Evolutionary conservation across 164 flowering plant species (phyloP).

Genomic region (Vitis cinerea): DNA sequence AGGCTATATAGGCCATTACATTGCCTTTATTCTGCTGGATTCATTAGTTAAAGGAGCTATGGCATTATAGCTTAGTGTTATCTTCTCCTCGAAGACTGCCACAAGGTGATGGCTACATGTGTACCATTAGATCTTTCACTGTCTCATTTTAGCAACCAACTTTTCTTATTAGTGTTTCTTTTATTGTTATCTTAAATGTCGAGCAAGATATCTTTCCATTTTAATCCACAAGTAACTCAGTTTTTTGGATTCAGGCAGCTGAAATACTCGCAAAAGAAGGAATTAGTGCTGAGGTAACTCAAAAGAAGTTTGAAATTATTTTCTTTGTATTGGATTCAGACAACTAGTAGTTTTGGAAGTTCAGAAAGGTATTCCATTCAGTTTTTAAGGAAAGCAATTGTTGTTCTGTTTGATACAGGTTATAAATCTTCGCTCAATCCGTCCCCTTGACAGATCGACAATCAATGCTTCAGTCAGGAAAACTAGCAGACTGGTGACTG

Average conservation of each 20-base stretch:
- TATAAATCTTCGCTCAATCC: slow-evolving; percentile 83
- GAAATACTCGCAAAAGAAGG: slow-evolving; percentile 91
- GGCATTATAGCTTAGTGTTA: no score
- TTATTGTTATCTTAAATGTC: not conserved
- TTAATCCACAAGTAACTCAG: not conserved
- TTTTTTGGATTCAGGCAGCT: slow-evolving; percentile 67
- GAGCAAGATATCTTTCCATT: not conserved
- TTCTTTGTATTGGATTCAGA: no score
- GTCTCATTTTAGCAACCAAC: no score
- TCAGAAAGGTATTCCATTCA: no score
- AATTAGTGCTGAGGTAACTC: slow-evolving; percentile 85
- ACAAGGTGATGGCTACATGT: no score
- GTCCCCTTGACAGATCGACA: slow-evolving; percentile 87
- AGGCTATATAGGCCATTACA: no score
- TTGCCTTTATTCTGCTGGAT: no score
- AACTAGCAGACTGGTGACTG: slow-evolving; percentile 87
- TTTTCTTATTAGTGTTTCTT: no score
- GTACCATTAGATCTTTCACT: no score
- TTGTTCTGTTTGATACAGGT: slow-evolving; percentile 45
- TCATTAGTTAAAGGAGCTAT: no score
- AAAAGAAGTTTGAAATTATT: not conserved
- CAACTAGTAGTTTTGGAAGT: no score
- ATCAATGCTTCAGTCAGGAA: slow-evolving; percentile 89
- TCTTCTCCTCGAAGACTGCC: no score
- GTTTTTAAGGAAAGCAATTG: not conserved